These are phyloP conservation scores for Nicotiana attenuata DNA, from an alignment of 257 asterid species.

Conservation along the genomic window DNA sequence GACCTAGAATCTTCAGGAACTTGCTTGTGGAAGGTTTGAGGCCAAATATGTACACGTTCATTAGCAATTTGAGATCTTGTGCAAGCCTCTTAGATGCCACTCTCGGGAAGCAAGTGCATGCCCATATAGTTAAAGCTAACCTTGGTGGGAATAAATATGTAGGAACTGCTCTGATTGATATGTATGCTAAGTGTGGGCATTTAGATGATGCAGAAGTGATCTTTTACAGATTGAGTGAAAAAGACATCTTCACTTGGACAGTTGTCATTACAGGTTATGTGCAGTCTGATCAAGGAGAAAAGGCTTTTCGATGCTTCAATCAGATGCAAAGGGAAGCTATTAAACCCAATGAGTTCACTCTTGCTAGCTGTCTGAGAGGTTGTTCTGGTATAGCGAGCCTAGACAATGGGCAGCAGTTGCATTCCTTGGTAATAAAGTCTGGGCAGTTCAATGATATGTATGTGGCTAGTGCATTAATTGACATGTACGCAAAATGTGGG, in stretches of 20 bases:
- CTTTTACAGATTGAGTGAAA: conserved; percentile 48
- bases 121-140: conserved; percentile 43
- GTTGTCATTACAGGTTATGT: conserved; percentile 55
- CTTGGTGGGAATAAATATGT: conserved; percentile 34
- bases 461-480: conserved; percentile 58
- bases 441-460: conserved; percentile 48
- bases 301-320: conserved; percentile 47
- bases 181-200: conserved; percentile 63
- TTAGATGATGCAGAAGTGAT: conserved; percentile 49
- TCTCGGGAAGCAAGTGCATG: conserved; percentile 75
- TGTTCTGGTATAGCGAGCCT: conserved; percentile 65
- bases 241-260: conserved; percentile 63
- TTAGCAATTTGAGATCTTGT: conserved; percentile 63
- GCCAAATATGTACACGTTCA: conserved; percentile 65
- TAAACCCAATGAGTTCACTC: conserved; percentile 63
- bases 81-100: conserved; percentile 41
- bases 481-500: conserved; percentile 86
- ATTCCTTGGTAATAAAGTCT: conserved; percentile 50
- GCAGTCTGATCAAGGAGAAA: conserved; percentile 65
- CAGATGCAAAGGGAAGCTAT: conserved; percentile 65
- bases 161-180: conserved; percentile 67
- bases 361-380: conserved; percentile 62
- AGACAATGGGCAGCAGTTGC: conserved; percentile 59
- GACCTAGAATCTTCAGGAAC: conserved; percentile 38
- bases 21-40: conserved; percentile 59